Conservation (phyloP, 2,329 filamentous ascomycete species). For the Trichoderma aggressivum region DNA sequence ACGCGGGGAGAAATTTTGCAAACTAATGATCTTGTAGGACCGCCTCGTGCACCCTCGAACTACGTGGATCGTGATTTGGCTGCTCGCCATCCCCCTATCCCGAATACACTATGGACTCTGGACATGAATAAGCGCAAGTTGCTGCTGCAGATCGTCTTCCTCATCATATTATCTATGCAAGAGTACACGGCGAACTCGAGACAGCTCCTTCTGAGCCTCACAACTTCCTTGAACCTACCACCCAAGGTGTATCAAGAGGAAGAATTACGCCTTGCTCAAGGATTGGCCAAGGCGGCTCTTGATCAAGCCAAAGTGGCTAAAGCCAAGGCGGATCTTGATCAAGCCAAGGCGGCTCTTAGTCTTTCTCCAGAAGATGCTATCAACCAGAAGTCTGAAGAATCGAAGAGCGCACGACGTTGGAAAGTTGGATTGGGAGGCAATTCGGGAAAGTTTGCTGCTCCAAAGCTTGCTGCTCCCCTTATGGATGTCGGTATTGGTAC, state of each 20-base stretch:
- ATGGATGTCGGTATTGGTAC: slow-evolving; percentile 76
- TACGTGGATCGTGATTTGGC: slow-evolving; percentile 47
- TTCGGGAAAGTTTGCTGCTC: slow-evolving; percentile 68
- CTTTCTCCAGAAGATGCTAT: slow-evolving; percentile 30
- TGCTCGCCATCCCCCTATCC: slow-evolving; percentile 55
- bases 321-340: no score
- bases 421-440: slow-evolving; percentile 57
- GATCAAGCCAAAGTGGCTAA: slow-evolving; percentile 24
- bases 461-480: slow-evolving; percentile 74
- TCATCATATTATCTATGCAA: slow-evolving; percentile 72
- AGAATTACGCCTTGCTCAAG: slow-evolving; percentile 71
- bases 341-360: slow-evolving; percentile 67
- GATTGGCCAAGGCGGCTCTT: slow-evolving; percentile 70
- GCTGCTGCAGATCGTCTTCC: slow-evolving; percentile 67
- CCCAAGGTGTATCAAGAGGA: slow-evolving; percentile 63
- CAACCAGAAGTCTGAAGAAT: slow-evolving; percentile 52
- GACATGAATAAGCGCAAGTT: slow-evolving; percentile 60
- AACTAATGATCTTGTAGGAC: slow-evolving; percentile 26
- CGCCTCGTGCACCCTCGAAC: slow-evolving; percentile 40
- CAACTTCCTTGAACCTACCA: slow-evolving; percentile 68
- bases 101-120: slow-evolving; percentile 59
- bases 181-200: slow-evolving; percentile 74
- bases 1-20: not conserved
- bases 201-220: slow-evolving; percentile 65
- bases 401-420: slow-evolving; percentile 63